These are phyloP conservation scores for Halophytophthora polymorphica DNA, from an alignment of 352 stramenopile species.

Conservation along the genomic window DNA sequence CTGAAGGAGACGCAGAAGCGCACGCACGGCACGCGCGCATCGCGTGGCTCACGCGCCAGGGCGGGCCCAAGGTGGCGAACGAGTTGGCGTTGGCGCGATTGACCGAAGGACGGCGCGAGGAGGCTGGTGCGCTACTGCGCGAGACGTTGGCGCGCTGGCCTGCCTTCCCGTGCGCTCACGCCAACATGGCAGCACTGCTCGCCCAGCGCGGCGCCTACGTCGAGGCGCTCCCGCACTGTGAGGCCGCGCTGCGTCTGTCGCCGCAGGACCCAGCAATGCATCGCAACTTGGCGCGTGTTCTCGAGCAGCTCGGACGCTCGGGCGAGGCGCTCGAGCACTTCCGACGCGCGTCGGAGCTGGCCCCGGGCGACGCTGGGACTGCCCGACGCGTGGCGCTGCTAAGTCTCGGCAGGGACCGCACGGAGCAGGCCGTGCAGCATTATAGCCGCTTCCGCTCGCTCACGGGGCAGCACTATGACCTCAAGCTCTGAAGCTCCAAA, in stretches of 20 bases:
- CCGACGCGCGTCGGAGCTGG: slow-evolving; percentile 30
- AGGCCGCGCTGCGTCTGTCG: slow-evolving; percentile 33
- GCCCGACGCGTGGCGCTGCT: slow-evolving; percentile 44
- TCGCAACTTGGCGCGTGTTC: slow-evolving; percentile 54
- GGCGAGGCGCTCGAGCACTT: slow-evolving; percentile 47
- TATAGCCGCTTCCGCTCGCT: slow-evolving; percentile 47
- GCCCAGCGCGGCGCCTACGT: slow-evolving; percentile 40
- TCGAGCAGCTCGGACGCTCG: slow-evolving; percentile 48
- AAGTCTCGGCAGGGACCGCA: slow-evolving; percentile 29
- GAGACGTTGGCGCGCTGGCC: slow-evolving; percentile 45
- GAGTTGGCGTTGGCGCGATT: slow-evolving; percentile 58
- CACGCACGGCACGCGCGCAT: slow-evolving; percentile 53
- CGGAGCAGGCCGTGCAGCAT: slow-evolving; percentile 23
- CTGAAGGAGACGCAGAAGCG: slow-evolving; percentile 34
- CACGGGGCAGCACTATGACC: slow-evolving; percentile 51
- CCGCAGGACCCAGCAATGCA: slow-evolving; percentile 46
- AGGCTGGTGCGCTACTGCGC: slow-evolving; percentile 41
- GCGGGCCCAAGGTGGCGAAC: slow-evolving; percentile 53
- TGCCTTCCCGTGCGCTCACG: slow-evolving; percentile 42
- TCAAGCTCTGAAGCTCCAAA: slow-evolving; percentile 45
- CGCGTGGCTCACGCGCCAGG: slow-evolving; percentile 53
- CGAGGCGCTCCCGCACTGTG: slow-evolving; percentile 38
- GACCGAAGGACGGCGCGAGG: slow-evolving; percentile 29
- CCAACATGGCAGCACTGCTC: slow-evolving; percentile 54
- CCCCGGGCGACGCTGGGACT: slow-evolving; percentile 34